Conservation (phyloP, 1,284 basidiomycete genomes). For the Malassezia globosa region DNA sequence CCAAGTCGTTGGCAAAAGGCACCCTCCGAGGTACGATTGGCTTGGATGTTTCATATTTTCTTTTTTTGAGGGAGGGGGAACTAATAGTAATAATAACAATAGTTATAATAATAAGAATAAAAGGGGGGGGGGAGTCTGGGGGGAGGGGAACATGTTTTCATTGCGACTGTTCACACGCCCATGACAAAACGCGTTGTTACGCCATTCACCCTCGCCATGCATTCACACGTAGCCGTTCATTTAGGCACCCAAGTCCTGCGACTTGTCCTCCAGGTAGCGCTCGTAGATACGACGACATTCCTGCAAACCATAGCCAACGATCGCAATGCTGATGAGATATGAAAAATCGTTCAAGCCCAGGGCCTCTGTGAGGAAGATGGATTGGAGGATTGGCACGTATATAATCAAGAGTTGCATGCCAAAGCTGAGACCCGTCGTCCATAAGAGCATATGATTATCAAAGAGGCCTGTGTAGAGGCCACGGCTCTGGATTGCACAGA, state of each 20-base stretch:
- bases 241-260: not conserved
- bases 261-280: conserved; percentile 42
- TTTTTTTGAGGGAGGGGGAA: too few relatives aligned
- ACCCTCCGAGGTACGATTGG: not conserved
- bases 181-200: too few relatives aligned
- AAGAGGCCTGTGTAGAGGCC: conserved; percentile 50
- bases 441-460: conserved; percentile 71
- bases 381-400: conserved; percentile 80
- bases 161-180: too few relatives aligned
- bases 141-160: too few relatives aligned
- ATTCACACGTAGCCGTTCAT: too few relatives aligned
- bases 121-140: too few relatives aligned
- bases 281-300: conserved; percentile 72
- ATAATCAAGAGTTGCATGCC: conserved; percentile 71
- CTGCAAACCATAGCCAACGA: conserved; percentile 61
- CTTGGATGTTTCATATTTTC: too few relatives aligned
- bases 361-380: conserved; percentile 82
- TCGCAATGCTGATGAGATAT: conserved; percentile 63
- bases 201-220: too few relatives aligned
- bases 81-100: too few relatives aligned
- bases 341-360: conserved; percentile 61
- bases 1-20: not conserved
- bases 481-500: conserved; percentile 85
- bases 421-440: conserved; percentile 73
- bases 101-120: too few relatives aligned